Base-by-base conservation (phyloP, 345 rosid species). In the Punica granatum region DNA sequence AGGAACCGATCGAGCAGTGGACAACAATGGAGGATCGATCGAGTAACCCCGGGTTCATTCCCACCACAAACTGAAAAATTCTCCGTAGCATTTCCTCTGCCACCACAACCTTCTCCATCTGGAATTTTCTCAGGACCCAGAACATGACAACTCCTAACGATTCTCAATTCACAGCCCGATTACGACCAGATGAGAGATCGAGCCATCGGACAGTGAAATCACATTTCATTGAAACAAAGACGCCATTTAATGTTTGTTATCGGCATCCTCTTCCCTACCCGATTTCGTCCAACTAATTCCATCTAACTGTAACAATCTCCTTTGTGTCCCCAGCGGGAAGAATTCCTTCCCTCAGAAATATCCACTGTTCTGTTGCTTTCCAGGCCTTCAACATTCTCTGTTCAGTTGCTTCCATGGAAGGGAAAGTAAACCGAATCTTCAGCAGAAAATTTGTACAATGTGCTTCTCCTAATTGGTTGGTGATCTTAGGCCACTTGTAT, bases 351-450 rank as follows among this genome's bases (percentile, higher is more conserved):
- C 66, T 36, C 11, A 43, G 16, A 46, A 66, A 66, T 44, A 66
- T 66, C 68, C 68, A 43, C 37, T 30, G 25, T 48, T 23, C 1
- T 19, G 68, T 30, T 66, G 37, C 68, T 46, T 28, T 66, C 68
- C 7, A 19, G 37, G 21, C 33, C 19, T 36, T 39, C 66, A 36
- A 19, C 39, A 12, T 35, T 44, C 58, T 8, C 7, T n/a, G 58
- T 41, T 44, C 44, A 39, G 31, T 68, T 68, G 39, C 70, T 30
- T 68, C 54, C 39, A 2, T n/a, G 37, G 31, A 15, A 68, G 70
- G 70, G 70, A 33, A 46, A 21, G 36, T 11, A n/a, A 16, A 33
- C 16, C 28, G 30, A n/a, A n/a, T 51, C 28, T n/a, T 51, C 8
- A n/a, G 58, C n/a, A n/a, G 58, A 51, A 8, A 51, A 43, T 6